Conservation (phyloP, 1,139 yeast genomes). For the Arxiozyma slooffiae region DNA sequence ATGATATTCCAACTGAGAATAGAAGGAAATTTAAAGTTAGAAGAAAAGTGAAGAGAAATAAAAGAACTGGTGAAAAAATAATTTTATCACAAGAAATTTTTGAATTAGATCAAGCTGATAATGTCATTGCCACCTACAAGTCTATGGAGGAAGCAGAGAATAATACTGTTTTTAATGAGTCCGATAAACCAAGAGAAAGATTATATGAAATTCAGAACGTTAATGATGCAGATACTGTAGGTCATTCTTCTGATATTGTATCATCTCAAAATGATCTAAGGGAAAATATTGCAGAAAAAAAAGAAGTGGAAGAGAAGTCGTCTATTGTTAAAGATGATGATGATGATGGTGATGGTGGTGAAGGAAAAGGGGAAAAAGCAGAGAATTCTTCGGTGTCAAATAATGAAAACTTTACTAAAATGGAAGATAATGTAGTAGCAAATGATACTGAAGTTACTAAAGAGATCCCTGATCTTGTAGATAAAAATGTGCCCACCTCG, state of each 20-base stretch:
- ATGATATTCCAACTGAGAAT: slow-evolving; percentile 8
- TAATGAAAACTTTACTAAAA: background rate
- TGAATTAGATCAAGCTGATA: slow-evolving; percentile 20
- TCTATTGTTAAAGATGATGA: background rate
- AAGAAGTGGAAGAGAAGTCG: background rate
- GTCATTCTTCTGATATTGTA: background rate
- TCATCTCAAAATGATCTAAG: background rate
- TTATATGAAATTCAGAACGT: slow-evolving; percentile 5
- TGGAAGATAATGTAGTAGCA: background rate
- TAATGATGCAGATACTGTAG: background rate
- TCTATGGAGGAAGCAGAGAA: slow-evolving; percentile 4
- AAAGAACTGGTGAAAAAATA: slow-evolving; percentile 32
- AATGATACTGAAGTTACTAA: background rate
- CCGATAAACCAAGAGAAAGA: slow-evolving; percentile 2
- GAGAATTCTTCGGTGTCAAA: background rate
- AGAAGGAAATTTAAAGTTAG: slow-evolving; percentile 28
- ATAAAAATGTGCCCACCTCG: background rate
- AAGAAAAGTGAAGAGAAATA: slow-evolving; percentile 32
- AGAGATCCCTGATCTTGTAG: too few relatives aligned
- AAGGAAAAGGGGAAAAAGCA: background rate
- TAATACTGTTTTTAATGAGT: background rate
- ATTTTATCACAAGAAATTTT: slow-evolving; percentile 29
- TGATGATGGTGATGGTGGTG: background rate
- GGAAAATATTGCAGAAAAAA: background rate
- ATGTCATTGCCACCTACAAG: slow-evolving; percentile 6